Evolutionary conservation across 169 alveolate genomes (phyloP), one percentile per base, ranked within the genome.

Genomic region (Cytauxzoon felis): DNA sequence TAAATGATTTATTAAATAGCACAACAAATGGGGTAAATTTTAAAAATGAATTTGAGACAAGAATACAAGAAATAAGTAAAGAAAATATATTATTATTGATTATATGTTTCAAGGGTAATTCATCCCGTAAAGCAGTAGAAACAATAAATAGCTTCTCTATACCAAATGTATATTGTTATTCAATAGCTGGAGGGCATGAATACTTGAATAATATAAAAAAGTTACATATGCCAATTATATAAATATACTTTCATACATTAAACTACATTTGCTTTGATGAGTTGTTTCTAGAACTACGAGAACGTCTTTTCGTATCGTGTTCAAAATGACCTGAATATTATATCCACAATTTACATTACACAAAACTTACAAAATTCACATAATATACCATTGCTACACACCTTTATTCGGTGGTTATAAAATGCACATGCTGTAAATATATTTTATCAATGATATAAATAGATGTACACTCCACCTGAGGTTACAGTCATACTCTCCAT

Each of bases 141-240:
- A 13, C 49, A 21, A 34, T 71, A 9, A n/a, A 69, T 33, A 49
- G 47, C 3, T 60, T 52, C 0, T n/a, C 32, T 1, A 27, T n/a
- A 7, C 16, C 9, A 19, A 8, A 18, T 11, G 34, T 58, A 0
- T 18, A 19, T 33, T 71, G 82, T 26, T 48, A 21, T 27, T 71
- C 82, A 0, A 61, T 71, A 26, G 82, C 82, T 4, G 82, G 82
- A 2, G 82, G 82, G 16, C 13, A 24, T 16, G 62, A 54, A n/a
- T 54, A 54, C 65, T 54, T 54, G 21, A 11, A 11, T 3, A 7
- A n/a, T 16, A 49, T 36, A 36, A 16, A 36, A 8, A 45, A 54
- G n/a, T 16, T 54, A 16, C 21, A 54, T 24, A 54, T 54, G 21
- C 65, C 65, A 26, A 18, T n/a, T 5, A 54, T 51, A 3, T 54